phyloP scores from a whole-genome alignment of 2,329 filamentous ascomycete species.

The Monosporascus sp. region DNA sequence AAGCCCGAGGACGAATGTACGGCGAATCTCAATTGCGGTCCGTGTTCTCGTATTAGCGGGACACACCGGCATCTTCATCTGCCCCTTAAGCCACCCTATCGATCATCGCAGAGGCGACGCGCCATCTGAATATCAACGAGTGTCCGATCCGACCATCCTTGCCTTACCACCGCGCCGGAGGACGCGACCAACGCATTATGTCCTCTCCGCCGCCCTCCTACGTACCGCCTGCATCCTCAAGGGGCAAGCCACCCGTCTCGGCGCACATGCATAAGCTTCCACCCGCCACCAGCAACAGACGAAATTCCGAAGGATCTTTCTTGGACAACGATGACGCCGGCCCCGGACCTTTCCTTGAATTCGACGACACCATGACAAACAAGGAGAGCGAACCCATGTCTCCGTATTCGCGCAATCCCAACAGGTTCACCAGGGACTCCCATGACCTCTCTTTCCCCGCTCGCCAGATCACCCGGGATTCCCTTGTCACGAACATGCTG shows the following conservation, averaged over 20 bases:
- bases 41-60: too few relatives aligned
- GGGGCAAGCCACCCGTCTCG: conserved; percentile 29
- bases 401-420: conserved; percentile 22
- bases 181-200: too few relatives aligned
- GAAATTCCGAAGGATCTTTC: conserved; percentile 25
- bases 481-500: conserved; percentile 93
- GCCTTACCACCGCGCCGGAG: too few relatives aligned
- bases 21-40: too few relatives aligned
- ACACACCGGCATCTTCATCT: too few relatives aligned
- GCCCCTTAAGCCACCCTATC: too few relatives aligned
- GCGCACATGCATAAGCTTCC: conserved; percentile 28
- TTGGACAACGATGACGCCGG: conserved; percentile 19
- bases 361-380: conserved; percentile 1
- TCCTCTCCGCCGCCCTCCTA: too few relatives aligned
- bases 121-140: too few relatives aligned
- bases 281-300: conserved; percentile 13
- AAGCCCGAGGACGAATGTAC: too few relatives aligned
- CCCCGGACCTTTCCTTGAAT: conserved; percentile 11
- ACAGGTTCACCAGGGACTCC: conserved; percentile 51
- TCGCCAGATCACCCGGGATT: conserved; percentile 75
- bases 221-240: conserved; percentile 5
- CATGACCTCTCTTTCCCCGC: conserved; percentile 83
- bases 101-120: too few relatives aligned
- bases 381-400: conserved; percentile 26
- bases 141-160: too few relatives aligned